Percentiles rank a stretch among this genome's conserved stretches.
Conservation (phyloP, 257 asterid species). For the Solanum chmielewskii region DNA sequence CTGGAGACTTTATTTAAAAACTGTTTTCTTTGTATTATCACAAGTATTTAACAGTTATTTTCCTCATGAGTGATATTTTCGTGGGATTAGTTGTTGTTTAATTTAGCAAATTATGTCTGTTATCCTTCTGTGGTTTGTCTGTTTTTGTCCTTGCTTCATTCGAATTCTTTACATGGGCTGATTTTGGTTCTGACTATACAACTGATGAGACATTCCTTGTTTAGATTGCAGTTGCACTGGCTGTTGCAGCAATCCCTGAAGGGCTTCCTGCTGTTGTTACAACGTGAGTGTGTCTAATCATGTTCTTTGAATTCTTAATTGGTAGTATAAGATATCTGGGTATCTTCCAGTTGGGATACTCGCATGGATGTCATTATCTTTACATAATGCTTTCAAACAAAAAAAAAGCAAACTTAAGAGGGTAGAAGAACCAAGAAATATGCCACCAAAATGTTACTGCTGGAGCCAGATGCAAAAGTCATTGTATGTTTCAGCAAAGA, state of each 20-base stretch:
- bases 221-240: slow-evolving; percentile 99
- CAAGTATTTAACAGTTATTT: not conserved
- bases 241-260: slow-evolving; percentile 99
- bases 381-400: not conserved
- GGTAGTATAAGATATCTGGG: not conserved
- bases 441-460: not conserved
- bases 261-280: slow-evolving; percentile 99
- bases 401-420: not conserved
- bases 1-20: not conserved
- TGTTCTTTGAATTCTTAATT: slow-evolving; percentile 2
- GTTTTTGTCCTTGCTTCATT: not conserved
- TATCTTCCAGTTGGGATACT: not conserved
- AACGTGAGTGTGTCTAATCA: slow-evolving; percentile 48
- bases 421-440: not conserved
- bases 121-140: not conserved
- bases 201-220: slow-evolving; percentile 1
- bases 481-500: not conserved
- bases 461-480: not conserved
- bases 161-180: not conserved
- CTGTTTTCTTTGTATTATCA: not conserved
- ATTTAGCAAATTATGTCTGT: not conserved
- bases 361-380: not conserved
- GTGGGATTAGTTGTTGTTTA: not conserved
- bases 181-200: not conserved
- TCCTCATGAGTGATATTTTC: not conserved